Percentiles rank a stretch among this genome's conserved stretches.
Evolutionary conservation across 2,329 filamentous ascomycete genomes (phyloP).

Genomic region (Metarhizium anisopliae): DNA sequence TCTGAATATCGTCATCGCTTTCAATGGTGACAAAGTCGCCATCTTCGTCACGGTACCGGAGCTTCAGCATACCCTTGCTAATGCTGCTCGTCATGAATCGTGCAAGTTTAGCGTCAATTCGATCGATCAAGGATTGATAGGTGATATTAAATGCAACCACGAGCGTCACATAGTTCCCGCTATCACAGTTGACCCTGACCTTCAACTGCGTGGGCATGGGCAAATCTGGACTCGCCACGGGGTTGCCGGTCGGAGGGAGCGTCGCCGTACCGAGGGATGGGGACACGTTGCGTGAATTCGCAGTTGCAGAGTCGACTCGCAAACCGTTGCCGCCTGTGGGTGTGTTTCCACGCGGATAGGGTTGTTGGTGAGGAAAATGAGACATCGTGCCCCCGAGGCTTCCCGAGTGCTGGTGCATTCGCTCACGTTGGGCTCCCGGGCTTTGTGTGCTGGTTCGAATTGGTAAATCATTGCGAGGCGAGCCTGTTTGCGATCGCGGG

Average conservation of each 20-base stretch:
- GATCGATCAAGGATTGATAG: conserved; percentile 86
- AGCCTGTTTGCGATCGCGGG: conserved; percentile 73
- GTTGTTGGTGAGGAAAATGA: conserved; percentile 47
- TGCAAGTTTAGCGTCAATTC: conserved; percentile 90
- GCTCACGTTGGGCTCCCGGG: conserved; percentile 56
- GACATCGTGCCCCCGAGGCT: conserved; percentile 43
- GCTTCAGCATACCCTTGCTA: conserved; percentile 69
- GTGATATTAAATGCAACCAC: conserved; percentile 93
- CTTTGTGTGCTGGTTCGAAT: conserved; percentile 63
- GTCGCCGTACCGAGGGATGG: conserved; percentile 32
- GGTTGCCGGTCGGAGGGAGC: conserved; percentile 16
- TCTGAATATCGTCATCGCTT: conserved; percentile 92
- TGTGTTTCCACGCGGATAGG: conserved; percentile 40
- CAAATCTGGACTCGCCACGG: conserved; percentile 38
- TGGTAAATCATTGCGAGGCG: conserved; percentile 61
- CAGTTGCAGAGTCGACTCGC: conserved; percentile 27
- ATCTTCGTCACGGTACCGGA: conserved; percentile 88
- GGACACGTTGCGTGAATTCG: conserved; percentile 36
- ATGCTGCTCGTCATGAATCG: conserved; percentile 80
- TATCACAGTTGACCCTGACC: conserved; percentile 86
- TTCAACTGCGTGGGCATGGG: conserved; percentile 70
- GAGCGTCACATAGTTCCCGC: conserved; percentile 82
- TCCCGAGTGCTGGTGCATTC: conserved; percentile 39
- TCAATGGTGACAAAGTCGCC: conserved; percentile 90
- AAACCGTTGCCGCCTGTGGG: conserved; percentile 24